Base-by-base conservation (phyloP, 148 eudicot genomes). In the Heliosperma pusillum region DNA sequence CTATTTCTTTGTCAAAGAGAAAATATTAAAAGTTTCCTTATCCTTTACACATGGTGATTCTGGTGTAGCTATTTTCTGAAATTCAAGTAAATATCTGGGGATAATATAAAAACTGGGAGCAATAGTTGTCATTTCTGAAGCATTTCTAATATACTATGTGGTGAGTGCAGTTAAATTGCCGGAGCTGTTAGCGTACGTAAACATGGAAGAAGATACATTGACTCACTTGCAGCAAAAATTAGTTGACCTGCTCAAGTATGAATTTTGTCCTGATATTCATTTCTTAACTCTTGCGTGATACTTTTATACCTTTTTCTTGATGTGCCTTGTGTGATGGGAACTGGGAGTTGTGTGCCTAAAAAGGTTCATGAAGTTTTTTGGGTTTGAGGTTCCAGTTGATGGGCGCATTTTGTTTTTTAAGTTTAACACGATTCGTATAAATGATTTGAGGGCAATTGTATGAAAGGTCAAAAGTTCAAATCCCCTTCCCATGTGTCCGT, bases 241-340 rank as follows among this genome's bases (percentile, higher is more conserved):
- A 70, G 86, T 85, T 16, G 97, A 92, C 78, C 90, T 92, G 78
- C 86, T 92, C 71, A 92, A 88, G 97, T 92, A 87, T 26, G 74
- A 55, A 19, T 66, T 44, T 21, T 73, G 57, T 71, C 50, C 50
- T 17, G 9, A 10, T 77, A 59, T 16, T 10, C n/a, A 70, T 12
- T 17, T 59, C 50, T 1, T 15, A 25, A 66, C 55, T 50, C 55
- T 12, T 11, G 55, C 55, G 16, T 11, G 13, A 50, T 50, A 12
- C 55, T 50, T 50, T 11, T 16, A 50, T 50, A 9, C 55, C 0
- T 50, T 24, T 61, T 24, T 61, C 21, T 16, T 19, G 11, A 33
- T 7, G 69, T 66, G 52, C 42, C 70, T 33, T 66, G 42, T 36
- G 27, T 66, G 47, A 16, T 16, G 65, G 30, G 24, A 11, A 60